Evolutionary conservation across 345 rosid species (phyloP).

Genomic region (Melaleuca alternifolia): DNA sequence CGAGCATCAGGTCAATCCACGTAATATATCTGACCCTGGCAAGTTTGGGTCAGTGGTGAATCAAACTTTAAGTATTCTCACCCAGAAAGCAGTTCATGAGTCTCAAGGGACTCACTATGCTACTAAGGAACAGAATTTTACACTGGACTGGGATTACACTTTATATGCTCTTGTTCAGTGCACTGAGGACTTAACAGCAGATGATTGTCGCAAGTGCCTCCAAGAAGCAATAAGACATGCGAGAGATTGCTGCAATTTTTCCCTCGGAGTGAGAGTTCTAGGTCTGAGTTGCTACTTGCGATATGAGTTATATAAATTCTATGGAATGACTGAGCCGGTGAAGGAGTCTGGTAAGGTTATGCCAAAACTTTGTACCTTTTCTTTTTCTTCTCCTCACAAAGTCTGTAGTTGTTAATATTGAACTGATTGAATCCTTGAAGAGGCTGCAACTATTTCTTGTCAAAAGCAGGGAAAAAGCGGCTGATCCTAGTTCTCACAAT

Average conservation of each 20-base stretch:
- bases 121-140: neutral
- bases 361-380: neutral
- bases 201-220: neutral
- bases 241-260: neutral
- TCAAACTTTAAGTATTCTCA: neutral
- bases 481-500: neutral
- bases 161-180: neutral
- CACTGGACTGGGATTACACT: neutral
- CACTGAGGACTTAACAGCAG: neutral
- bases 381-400: neutral
- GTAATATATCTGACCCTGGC: neutral
- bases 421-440: neutral
- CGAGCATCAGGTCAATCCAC: neutral
- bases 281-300: constrained; percentile 1
- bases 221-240: neutral
- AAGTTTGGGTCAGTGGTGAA: neutral
- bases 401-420: neutral
- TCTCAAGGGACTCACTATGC: neutral
- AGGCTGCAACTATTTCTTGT: neutral
- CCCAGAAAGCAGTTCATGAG: neutral
- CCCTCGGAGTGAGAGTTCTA: neutral
- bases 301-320: neutral
- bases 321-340: rapidly evolving
- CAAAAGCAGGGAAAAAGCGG: neutral
- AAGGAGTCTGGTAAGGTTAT: neutral